These are phyloP conservation scores for Talaromyces rugulosus DNA, from an alignment of 2,329 filamentous ascomycete genomes.

Conservation along the genomic window DNA sequence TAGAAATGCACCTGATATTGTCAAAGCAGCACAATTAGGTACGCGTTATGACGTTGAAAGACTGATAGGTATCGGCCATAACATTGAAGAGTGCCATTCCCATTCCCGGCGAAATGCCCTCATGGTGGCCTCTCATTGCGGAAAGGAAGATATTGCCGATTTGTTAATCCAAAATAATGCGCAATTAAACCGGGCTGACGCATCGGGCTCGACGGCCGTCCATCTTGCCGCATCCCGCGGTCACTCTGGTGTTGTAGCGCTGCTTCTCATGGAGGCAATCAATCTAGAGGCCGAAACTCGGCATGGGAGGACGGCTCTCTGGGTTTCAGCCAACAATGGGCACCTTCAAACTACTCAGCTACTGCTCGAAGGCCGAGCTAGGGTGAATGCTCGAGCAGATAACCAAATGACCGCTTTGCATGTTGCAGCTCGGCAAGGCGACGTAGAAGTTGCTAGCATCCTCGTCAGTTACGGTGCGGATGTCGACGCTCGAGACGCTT, in stretches of 20 bases:
- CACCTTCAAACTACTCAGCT: constrained; percentile 29
- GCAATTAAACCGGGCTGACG: constrained; percentile 26
- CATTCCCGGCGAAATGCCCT: constrained; percentile 33
- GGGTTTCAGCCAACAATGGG: constrained; percentile 31
- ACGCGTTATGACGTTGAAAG: constrained; percentile 29
- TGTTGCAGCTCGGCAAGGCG: constrained; percentile 29
- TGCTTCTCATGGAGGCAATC: constrained; percentile 24
- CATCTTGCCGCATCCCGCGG: constrained; percentile 31
- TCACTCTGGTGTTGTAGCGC: constrained; percentile 24
- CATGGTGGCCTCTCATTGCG: constrained; percentile 37
- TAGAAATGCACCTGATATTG: constrained; percentile 27
- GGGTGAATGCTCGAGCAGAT: constrained; percentile 31
- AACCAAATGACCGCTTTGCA: constrained; percentile 32
- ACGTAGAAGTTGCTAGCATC: constrained; percentile 29
- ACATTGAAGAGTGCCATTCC: constrained; percentile 28
- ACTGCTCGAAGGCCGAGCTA: constrained; percentile 28
- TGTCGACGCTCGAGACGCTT: constrained; percentile 32
- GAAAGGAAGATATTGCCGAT: constrained; percentile 31
- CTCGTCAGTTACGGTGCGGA: constrained; percentile 30
- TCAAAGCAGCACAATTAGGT: constrained; percentile 34
- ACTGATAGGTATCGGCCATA: constrained; percentile 26
- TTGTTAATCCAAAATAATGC: constrained; percentile 30
- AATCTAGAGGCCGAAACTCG: constrained; percentile 28
- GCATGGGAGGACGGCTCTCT: constrained; percentile 32
- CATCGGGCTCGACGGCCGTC: constrained; percentile 26